Conservation (phyloP, 140 eudicot genomes). For the Stevia rebaudiana region DNA sequence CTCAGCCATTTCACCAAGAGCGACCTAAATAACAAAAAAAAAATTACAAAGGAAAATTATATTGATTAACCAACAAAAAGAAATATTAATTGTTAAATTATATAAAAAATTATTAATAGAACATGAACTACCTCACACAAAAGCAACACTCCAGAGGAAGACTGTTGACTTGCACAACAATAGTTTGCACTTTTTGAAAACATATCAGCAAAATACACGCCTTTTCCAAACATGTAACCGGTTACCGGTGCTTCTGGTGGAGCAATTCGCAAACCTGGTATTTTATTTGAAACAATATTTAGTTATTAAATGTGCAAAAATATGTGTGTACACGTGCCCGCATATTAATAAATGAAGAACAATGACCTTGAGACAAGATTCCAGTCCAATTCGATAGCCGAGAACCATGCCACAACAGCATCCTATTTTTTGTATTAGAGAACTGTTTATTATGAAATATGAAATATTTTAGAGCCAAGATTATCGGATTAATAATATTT, state of each 20-base stretch:
- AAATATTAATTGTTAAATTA: no score
- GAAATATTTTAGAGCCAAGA: constrained; percentile 2
- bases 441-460: constrained; percentile 42
- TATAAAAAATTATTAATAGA: not conserved
- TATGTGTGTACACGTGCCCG: not conserved
- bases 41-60: not conserved
- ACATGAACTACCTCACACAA: constrained; percentile 71
- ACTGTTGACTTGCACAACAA: constrained; percentile 46
- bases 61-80: not conserved
- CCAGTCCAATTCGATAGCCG: constrained; percentile 97
- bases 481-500: not conserved
- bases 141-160: constrained; percentile 77
- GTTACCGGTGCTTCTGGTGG: constrained; percentile 99
- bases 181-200: constrained; percentile 98
- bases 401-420: constrained; percentile 99
- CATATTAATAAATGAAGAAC: not conserved
- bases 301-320: not conserved
- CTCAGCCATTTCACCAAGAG: constrained; percentile 98
- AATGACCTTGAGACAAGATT: constrained; percentile 75
- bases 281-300: not conserved
- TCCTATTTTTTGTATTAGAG: constrained; percentile 63
- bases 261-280: constrained; percentile 90
- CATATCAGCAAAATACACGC: constrained; percentile 99
- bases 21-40: constrained; percentile 44
- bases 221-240: constrained; percentile 98